Conservation (phyloP, 495 filamentous ascomycete species). For the Tuber brumale region DNA sequence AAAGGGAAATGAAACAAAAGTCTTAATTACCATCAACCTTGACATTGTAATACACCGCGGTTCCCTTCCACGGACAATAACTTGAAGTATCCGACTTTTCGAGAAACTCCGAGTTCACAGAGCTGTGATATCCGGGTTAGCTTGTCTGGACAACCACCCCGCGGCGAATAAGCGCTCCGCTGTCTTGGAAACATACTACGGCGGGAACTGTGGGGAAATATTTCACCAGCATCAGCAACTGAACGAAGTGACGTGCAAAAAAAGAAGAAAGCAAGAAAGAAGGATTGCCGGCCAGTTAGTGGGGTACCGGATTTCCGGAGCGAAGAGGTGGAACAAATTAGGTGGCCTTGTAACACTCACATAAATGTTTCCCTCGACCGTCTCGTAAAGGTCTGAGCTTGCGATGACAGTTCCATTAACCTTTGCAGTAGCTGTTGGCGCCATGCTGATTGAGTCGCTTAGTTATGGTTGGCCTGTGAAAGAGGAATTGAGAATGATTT, state of each 20-base stretch:
- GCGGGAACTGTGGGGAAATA: conserved; percentile 31
- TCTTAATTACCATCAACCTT: conserved; percentile 49
- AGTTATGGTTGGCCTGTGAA: not conserved
- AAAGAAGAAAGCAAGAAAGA: conserved; percentile 5
- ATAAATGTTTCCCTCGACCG: conserved; percentile 68
- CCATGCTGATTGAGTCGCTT: conserved; percentile 45
- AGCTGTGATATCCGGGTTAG: conserved; percentile 41
- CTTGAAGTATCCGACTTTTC: conserved; percentile 50
- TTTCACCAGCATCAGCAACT: conserved; percentile 16
- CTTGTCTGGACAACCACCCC: not conserved
- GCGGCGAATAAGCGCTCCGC: not conserved
- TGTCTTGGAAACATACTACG: conserved; percentile 19
- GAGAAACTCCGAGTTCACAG: conserved; percentile 48
- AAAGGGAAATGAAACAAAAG: not conserved
- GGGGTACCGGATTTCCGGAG: not conserved
- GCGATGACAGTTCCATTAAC: conserved; percentile 56
- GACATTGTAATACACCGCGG: conserved; percentile 61
- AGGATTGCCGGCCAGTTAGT: conserved; percentile 32
- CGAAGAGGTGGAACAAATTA: not conserved
- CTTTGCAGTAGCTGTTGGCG: conserved; percentile 50
- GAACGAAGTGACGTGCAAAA: not conserved
- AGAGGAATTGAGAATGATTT: conserved; percentile 46
- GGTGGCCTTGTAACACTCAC: conserved; percentile 43
- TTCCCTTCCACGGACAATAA: conserved; percentile 64
- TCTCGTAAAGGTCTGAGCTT: conserved; percentile 55